These are phyloP conservation scores for Phytophthora parvispora DNA, from an alignment of 352 stramenopile genomes.

Conservation along the genomic window DNA sequence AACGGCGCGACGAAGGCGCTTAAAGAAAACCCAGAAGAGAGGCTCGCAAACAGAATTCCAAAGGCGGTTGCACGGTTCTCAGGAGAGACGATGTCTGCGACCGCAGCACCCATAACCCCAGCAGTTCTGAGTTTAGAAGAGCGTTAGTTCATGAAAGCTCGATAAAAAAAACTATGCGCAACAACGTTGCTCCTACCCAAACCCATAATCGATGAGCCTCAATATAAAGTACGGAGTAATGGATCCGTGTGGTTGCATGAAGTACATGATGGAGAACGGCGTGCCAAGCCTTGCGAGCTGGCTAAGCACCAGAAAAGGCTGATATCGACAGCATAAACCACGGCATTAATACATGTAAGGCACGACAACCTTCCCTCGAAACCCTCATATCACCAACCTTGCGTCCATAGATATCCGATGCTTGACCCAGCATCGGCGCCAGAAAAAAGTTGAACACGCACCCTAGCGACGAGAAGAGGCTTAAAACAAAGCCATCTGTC, in stretches of 20 bases:
- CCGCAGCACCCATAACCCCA: slow-evolving; percentile 67
- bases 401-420: slow-evolving; percentile 78
- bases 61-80: slow-evolving; percentile 70
- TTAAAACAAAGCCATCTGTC: slow-evolving; percentile 24
- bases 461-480: slow-evolving; percentile 73
- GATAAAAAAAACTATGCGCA: no score
- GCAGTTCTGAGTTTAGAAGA: slow-evolving; percentile 47
- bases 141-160: no score
- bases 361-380: not conserved
- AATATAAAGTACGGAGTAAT: slow-evolving; percentile 78
- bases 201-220: slow-evolving; percentile 68
- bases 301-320: slow-evolving; percentile 80
- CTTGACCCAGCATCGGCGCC: slow-evolving; percentile 76
- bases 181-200: slow-evolving; percentile 49
- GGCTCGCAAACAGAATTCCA: slow-evolving; percentile 67
- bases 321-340: slow-evolving; percentile 1
- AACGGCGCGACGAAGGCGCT: slow-evolving; percentile 66
- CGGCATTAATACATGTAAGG: not conserved
- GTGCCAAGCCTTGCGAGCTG: slow-evolving; percentile 67
- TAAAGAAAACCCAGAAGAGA: slow-evolving; percentile 68
- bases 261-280: slow-evolving; percentile 80
- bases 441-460: slow-evolving; percentile 73
- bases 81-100: slow-evolving; percentile 70
- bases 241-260: slow-evolving; percentile 60
- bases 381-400: slow-evolving; percentile 54